Evolutionary conservation across 2,329 filamentous ascomycete species (phyloP), one percentile per base, ranked within the genome.

Genomic region (Cladophialophora exuberans): DNA sequence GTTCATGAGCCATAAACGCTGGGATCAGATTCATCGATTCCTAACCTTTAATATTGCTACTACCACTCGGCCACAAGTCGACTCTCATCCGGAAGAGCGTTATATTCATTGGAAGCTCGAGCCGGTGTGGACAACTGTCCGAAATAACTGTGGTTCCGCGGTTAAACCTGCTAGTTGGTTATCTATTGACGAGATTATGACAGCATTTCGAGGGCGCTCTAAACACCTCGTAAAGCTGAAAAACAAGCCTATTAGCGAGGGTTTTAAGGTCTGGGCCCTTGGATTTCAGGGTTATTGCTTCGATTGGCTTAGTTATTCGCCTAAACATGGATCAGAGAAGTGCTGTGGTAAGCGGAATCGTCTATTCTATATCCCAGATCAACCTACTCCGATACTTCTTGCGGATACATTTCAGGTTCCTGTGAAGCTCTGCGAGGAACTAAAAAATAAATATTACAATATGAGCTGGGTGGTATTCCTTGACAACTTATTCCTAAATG

Each of bases 11-110:
- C 30, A 28, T 11, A 10, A 36, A 15, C 31, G 31, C 17, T 49
- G 46, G 46, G 46, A 36, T 22, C 30, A 49, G 28, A 49, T 49
- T 26, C 46, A 49, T 49, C 46, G 31, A 49, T 26, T 25, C 28
- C 17, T 49, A 22, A 35, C 30, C 33, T 49, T 38, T 7, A 46
- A 28, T 9, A 46, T 23, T 26, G 15, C 25, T 31, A 36, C 33
- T 17, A 36, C 18, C 4, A 15, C 11, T 36, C 46, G 7, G 20
- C 17, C 18, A 25, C 39, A 42, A 26, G 25, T 25, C 10, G 22
- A 42, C 20, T 6, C 15, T 17, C n/a, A 5, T 23, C 13, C n/a
- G n/a, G n/a, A n/a, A n/a, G n/a, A 36, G 7, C 6, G 33, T 18
- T 15, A 17, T 36, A 17, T 36, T 9, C 33, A 18, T 5, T 22